Base-by-base conservation (phyloP, 2,329 filamentous ascomycete species). In the Chaetothyriales sp. region DNA sequence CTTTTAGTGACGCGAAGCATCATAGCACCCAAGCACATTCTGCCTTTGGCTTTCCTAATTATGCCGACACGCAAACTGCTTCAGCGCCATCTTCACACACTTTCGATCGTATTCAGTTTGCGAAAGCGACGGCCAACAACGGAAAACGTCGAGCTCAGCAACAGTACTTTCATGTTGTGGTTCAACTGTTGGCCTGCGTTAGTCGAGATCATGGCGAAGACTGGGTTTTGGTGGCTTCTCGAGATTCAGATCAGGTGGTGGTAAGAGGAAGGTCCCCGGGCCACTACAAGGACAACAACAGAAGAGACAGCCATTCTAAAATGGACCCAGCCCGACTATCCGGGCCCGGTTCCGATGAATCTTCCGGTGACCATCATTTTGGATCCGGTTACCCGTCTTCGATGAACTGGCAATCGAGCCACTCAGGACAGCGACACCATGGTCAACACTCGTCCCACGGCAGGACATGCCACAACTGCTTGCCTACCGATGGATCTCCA, bases 101-200 rank as follows among this genome's bases (percentile, higher is more conserved):
- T 0, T 95, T 94, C 64, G 89, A 95, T 64, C 82, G 89, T 9
- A 92, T 95, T 49, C 89, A 95, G 62, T 95, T 95, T 76, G 94
- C 94, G 66, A 86, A 87, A 58, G 89, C 89, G 1, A 95, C 89
- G 0, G 87, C 88, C 20, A 95, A 95, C 70, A 95, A 95, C 60
- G 89, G 89, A 46, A 94, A 94, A 67, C 77, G 89, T 59, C 77
- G 89, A 52, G 89, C 89, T 1, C 87, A 89, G 18, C 89, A 95
- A 64, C 89, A 95, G 61, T 94, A 89, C 66, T 95, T 94, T 63
- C 86, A 92, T 61, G 75, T 95, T n/a, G 79, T 94, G 46, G 83
- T 94, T 3, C 88, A 94, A 64, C 78, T 94, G 1, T 87, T 81
- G 67, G 86, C 78, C 6, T 82, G 89, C 57, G 70, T 87, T 6